Evolutionary conservation across 2,329 filamentous ascomycete genomes (phyloP).

Genomic region (Teratosphaeria gauchensis): DNA sequence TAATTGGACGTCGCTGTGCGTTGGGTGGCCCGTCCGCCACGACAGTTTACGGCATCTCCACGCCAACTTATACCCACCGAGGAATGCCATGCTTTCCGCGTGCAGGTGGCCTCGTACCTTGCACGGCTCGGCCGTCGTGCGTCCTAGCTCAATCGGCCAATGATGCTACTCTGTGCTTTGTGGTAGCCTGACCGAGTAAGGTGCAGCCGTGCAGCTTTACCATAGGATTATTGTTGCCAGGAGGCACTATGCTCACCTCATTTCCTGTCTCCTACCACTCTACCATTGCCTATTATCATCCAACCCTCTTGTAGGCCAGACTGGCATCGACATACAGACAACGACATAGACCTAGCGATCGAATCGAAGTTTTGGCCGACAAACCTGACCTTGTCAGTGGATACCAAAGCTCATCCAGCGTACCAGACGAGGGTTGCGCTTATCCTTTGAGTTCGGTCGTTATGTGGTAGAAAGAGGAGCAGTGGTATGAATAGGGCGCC

Average conservation of each 20-base stretch:
- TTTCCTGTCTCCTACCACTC: not conserved
- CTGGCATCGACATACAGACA: not conserved
- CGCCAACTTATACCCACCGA: slow-evolving; percentile 1
- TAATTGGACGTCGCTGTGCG: slow-evolving; percentile 4
- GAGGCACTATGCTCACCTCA: slow-evolving; percentile 5
- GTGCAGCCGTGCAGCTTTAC: slow-evolving; percentile 13
- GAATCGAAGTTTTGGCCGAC: not conserved
- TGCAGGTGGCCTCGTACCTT: slow-evolving; percentile 12
- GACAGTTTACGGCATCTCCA: slow-evolving; percentile 1
- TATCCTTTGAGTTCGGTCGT: not conserved
- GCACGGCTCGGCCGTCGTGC: slow-evolving; percentile 13
- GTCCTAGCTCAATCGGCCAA: slow-evolving; percentile 12
- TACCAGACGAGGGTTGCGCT: not conserved
- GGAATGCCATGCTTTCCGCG: slow-evolving; percentile 9
- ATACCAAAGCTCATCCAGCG: not conserved
- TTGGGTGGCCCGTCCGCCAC: not conserved
- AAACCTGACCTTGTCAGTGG: not conserved
- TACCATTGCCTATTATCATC: not conserved
- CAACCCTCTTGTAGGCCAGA: not conserved
- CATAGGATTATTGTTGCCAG: slow-evolving; percentile 8
- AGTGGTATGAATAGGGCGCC: not conserved
- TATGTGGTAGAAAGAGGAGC: not conserved
- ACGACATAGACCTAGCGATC: not conserved
- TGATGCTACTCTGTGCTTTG: slow-evolving; percentile 8
- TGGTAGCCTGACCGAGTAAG: slow-evolving; percentile 14